These are phyloP conservation scores for Drechslerella stenobrocha DNA, from an alignment of 2,329 filamentous ascomycete genomes.

Conservation along the genomic window DNA sequence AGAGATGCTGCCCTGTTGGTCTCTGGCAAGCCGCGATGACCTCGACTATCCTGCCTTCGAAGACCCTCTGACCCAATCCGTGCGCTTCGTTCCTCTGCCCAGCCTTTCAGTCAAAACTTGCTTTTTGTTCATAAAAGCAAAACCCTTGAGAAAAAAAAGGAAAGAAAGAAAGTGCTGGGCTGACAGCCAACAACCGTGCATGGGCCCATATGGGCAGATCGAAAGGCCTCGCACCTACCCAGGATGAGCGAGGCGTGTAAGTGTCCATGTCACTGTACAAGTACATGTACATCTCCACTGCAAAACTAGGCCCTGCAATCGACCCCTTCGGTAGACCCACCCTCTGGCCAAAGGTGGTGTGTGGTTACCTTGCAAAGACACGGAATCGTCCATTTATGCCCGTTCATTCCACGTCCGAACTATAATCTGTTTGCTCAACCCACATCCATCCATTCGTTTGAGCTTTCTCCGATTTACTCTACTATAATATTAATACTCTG, in stretches of 20 bases:
- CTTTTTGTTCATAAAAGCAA: constrained; percentile 10
- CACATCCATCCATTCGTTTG: constrained; percentile 16
- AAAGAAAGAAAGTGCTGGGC: constrained; percentile 7
- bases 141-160: constrained; percentile 6
- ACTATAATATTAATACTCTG: constrained; percentile 13
- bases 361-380: not conserved
- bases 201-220: constrained; percentile 12
- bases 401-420: constrained; percentile 7
- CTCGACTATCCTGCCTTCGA: too few relatives aligned
- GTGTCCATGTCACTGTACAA: constrained; percentile 18
- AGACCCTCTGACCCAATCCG: too few relatives aligned
- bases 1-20: not conserved
- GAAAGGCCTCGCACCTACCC: constrained; percentile 1
- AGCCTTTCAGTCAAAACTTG: not conserved
- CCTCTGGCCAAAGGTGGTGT: constrained; percentile 16
- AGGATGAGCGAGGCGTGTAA: not conserved
- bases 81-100: too few relatives aligned
- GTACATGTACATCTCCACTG: constrained; percentile 22
- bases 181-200: too few relatives aligned
- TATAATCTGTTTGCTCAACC: not conserved
- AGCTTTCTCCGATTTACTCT: constrained; percentile 28
- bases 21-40: too few relatives aligned
- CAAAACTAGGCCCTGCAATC: constrained; percentile 4
- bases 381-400: constrained; percentile 19
- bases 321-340: constrained; percentile 16